phyloP scores from a whole-genome alignment of 129 eudicot species.

The Flaveria sonorensis region DNA sequence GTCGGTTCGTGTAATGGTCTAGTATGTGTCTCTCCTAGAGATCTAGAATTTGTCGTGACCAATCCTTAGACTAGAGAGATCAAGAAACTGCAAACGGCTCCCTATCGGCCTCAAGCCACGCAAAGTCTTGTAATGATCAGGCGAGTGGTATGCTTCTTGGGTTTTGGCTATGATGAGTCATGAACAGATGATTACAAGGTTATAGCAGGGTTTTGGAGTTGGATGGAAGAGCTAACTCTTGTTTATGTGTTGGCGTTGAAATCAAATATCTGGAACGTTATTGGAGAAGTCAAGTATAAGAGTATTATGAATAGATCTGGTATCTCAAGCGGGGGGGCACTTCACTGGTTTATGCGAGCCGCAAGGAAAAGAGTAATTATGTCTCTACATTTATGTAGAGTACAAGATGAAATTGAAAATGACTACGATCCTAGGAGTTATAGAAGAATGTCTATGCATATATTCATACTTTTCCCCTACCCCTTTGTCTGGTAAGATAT shows the following conservation, averaged over 20 bases:
- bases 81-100: background rate
- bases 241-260: background rate
- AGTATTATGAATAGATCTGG: background rate
- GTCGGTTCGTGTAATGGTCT: background rate
- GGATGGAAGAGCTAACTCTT: background rate
- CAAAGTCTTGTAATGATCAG: background rate
- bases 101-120: background rate
- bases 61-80: background rate
- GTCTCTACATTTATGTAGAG: background rate
- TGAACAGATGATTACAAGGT: conserved; percentile 9
- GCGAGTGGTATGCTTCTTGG: background rate
- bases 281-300: conserved; percentile 2
- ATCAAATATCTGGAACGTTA: background rate
- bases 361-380: background rate
- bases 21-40: background rate
- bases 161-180: background rate
- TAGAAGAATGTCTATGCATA: background rate
- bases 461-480: background rate
- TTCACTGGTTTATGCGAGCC: background rate
- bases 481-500: background rate
- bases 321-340: too few species aligned
- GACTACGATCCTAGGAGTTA: background rate
- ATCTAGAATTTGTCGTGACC: background rate
- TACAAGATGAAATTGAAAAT: background rate
- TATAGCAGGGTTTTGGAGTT: background rate